phyloP scores from a whole-genome alignment of 805 yeast genomes.

The Sungouiella thailandica region DNA sequence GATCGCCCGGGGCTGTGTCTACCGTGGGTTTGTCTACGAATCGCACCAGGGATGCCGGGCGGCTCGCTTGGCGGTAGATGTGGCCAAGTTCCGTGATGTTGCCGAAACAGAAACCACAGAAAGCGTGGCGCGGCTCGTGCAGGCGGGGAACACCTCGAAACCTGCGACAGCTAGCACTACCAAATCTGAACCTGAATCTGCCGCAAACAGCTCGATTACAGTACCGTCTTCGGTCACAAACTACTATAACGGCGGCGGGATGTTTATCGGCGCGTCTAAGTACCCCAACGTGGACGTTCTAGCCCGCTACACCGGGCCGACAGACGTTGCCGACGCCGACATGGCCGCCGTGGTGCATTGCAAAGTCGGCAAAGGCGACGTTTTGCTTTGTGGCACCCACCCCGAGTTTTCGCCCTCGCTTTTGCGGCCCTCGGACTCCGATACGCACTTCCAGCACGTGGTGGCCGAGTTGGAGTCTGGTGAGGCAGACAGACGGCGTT shows the following conservation, averaged over 20 bases:
- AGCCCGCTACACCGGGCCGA: constrained; percentile 56
- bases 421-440: constrained; percentile 33
- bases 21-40: constrained; percentile 72
- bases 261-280: constrained; percentile 70
- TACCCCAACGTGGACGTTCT: constrained; percentile 61
- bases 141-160: too few species aligned
- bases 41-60: constrained; percentile 74
- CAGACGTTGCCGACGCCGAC: constrained; percentile 45
- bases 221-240: constrained; percentile 22
- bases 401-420: constrained; percentile 73
- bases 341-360: constrained; percentile 72
- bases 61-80: constrained; percentile 39
- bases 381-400: constrained; percentile 77
- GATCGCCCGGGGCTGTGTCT: constrained; percentile 74
- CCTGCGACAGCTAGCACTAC: too few species aligned
- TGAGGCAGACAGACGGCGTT: constrained; percentile 47
- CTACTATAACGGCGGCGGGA: constrained; percentile 89
- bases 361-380: constrained; percentile 69
- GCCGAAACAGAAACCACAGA: too few species aligned
- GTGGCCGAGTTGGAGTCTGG: constrained; percentile 31
- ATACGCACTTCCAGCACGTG: constrained; percentile 25
- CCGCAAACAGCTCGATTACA: too few species aligned
- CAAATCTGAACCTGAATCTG: too few species aligned
- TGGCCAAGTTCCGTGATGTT: constrained; percentile 17
- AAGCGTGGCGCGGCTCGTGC: too few species aligned